These are phyloP conservation scores for Oryza punctata DNA, from an alignment of 176 grass and related monocot species.

Conservation along the genomic window DNA sequence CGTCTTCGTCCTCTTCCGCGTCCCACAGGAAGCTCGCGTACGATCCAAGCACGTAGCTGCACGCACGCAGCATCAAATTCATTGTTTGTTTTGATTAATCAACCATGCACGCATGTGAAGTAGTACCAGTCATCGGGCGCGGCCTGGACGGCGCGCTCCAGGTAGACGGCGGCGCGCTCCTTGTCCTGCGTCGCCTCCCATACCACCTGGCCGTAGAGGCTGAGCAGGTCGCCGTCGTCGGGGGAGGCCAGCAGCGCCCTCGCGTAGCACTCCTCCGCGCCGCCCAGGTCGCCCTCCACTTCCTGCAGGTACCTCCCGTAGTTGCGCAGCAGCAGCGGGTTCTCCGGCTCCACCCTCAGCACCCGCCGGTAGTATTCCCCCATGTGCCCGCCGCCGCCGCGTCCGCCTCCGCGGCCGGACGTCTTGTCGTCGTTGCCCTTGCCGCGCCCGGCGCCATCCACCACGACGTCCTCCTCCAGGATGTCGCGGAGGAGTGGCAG, in stretches of 20 bases:
- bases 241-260: slow-evolving; percentile 66
- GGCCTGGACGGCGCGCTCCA: slow-evolving; percentile 73
- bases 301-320: slow-evolving; percentile 87
- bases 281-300: slow-evolving; percentile 66
- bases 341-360: slow-evolving; percentile 64
- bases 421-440: slow-evolving; percentile 24
- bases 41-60: slow-evolving; percentile 77
- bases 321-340: slow-evolving; percentile 78
- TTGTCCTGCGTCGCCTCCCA: slow-evolving; percentile 69
- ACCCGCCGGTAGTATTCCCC: slow-evolving; percentile 67
- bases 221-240: slow-evolving; percentile 73
- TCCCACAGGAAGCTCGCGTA: slow-evolving; percentile 88
- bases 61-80: too few species aligned
- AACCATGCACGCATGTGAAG: too few species aligned
- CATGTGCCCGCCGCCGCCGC: slow-evolving; percentile 44
- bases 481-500: slow-evolving; percentile 13
- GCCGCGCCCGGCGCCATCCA: slow-evolving; percentile 39
- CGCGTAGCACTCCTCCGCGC: slow-evolving; percentile 77
- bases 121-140: slow-evolving; percentile 82
- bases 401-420: slow-evolving; percentile 30
- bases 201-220: slow-evolving; percentile 73
- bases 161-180: slow-evolving; percentile 65
- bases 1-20: slow-evolving; percentile 47
- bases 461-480: too few species aligned
- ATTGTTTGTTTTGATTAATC: too few species aligned